Percentiles rank a stretch among this genome's conserved stretches.
Conservation (phyloP, 176 grass and related monocot genomes). For the Cenchrus americanus region DNA sequence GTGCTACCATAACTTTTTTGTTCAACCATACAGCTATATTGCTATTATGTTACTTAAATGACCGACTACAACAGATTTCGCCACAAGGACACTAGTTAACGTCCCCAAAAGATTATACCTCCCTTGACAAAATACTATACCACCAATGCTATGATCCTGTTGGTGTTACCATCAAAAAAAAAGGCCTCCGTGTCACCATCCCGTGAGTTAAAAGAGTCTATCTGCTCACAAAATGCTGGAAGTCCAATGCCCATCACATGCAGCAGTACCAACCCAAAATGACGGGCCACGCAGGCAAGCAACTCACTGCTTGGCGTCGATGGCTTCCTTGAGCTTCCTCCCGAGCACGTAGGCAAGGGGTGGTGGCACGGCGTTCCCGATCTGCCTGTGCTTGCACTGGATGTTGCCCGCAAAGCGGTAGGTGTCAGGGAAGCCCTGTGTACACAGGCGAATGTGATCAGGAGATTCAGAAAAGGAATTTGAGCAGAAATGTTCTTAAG, state of each 20-base stretch:
- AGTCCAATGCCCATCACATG: not conserved
- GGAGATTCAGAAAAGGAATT: constrained; percentile 4
- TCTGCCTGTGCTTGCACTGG: constrained; percentile 75
- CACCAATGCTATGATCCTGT: constrained; percentile 12
- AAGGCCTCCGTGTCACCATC: not conserved
- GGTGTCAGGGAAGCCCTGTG: constrained; percentile 73
- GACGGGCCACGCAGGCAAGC: not conserved
- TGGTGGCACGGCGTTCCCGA: constrained; percentile 85
- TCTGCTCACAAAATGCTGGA: constrained; percentile 30
- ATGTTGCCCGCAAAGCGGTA: constrained; percentile 75
- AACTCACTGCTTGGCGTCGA: constrained; percentile 39
- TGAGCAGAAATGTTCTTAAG: not conserved
- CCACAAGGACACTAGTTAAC: not conserved
- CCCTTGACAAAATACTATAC: not conserved
- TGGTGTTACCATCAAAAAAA: constrained; percentile 10
- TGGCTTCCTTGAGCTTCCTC: constrained; percentile 69
- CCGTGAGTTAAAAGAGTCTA: not conserved
- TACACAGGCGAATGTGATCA: not conserved
- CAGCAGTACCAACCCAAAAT: constrained; percentile 27
- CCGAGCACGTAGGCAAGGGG: constrained; percentile 75
- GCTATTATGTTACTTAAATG: not conserved
- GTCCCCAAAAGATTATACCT: not conserved
- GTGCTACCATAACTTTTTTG: too few relatives aligned
- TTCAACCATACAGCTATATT: too few relatives aligned
- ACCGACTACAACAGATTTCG: not conserved